A percentile compares a stretch with the other conserved stretches of the same genome.
Evolutionary conservation across 2,329 filamentous ascomycete species (phyloP).

Genomic region (Thielaviopsis populi): DNA sequence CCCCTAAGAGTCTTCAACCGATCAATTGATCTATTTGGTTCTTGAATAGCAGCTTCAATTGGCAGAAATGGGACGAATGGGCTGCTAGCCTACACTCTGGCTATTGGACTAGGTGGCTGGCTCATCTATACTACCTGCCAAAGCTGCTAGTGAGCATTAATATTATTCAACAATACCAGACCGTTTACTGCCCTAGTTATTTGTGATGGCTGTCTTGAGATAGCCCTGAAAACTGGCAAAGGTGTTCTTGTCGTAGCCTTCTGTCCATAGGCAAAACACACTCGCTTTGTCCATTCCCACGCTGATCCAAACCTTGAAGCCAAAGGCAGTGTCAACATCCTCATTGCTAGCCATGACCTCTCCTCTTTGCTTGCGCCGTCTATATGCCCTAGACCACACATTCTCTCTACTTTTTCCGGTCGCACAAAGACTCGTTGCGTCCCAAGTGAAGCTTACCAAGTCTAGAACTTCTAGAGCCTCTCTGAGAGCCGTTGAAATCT

Average conservation of each 20-base stretch:
- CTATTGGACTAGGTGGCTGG: background rate
- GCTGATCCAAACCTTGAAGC: constrained; percentile 14
- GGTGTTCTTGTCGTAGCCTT: constrained; percentile 55
- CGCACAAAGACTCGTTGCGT: constrained; percentile 36
- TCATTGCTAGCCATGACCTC: constrained; percentile 15
- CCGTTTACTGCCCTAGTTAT: background rate
- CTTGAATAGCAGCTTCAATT: background rate
- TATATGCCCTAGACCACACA: constrained; percentile 34
- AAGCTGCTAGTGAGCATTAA: background rate
- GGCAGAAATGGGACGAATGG: background rate
- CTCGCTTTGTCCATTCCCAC: background rate
- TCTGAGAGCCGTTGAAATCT: constrained; percentile 26
- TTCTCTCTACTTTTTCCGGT: constrained; percentile 51
- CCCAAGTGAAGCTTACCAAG: constrained; percentile 49
- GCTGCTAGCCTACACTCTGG: background rate
- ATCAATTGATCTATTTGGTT: too few species aligned
- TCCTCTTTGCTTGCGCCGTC: constrained; percentile 14
- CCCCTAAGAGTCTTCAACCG: too few species aligned
- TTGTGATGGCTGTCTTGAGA: constrained; percentile 32
- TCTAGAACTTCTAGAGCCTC: constrained; percentile 40
- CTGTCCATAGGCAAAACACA: constrained; percentile 41
- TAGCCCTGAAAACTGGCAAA: constrained; percentile 85
- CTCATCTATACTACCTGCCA: background rate
- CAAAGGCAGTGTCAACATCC: constrained; percentile 6
- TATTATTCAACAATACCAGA: background rate